Base-by-base conservation (phyloP, 352 stramenopile species). In the Globisporangium paddicum region DNA sequence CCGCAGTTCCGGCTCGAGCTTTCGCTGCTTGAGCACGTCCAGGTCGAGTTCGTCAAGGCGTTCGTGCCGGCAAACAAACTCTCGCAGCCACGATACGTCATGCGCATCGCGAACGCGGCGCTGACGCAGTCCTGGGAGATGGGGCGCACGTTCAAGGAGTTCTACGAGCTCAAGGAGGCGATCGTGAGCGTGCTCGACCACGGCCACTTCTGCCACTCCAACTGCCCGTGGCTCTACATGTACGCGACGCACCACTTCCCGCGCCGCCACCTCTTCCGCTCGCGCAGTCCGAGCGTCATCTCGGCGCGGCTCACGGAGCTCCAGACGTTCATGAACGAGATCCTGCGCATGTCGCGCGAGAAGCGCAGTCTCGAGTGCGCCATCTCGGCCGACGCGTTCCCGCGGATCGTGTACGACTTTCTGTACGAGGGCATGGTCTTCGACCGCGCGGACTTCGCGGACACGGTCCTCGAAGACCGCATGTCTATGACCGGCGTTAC, bases 161-260 rank as follows among this genome's bases (percentile, higher is more conserved):
- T 92, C 60, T 75, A 82, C 63, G 79, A 92, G 32, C 71, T 94
- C 30, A 91, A 93, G 62, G 79, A 91, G 32, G 55, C 64, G 3
- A 68, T 95, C 21, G 60, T 77, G 46, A 62, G 46, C 9, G 71
- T 75, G 38, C 68, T 95, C 18, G 67, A 89, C 62, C 84, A 93
- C 62, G 86, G 86, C 54, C 86, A 95, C 67, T 77, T 90, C 19
- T 95, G 86, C 57, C 55, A 69, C 14, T 87, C 82, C 32, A 90
- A 90, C 55, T 95, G 86, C 32, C 86, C 86, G 50, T 95, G 79
- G 78, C 67, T 95, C 49, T 95, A 86, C 77, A 88, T 90, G 79
- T 90, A 79, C 54, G 73, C 73, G 11, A 75, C 81, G 26, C 74
- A 90, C 54, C 81, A 91, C 60, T 95, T 95, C 64, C 86, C 86